These are phyloP conservation scores for Corylus americana DNA, from an alignment of 306 rosid genomes.

Conservation along the genomic window DNA sequence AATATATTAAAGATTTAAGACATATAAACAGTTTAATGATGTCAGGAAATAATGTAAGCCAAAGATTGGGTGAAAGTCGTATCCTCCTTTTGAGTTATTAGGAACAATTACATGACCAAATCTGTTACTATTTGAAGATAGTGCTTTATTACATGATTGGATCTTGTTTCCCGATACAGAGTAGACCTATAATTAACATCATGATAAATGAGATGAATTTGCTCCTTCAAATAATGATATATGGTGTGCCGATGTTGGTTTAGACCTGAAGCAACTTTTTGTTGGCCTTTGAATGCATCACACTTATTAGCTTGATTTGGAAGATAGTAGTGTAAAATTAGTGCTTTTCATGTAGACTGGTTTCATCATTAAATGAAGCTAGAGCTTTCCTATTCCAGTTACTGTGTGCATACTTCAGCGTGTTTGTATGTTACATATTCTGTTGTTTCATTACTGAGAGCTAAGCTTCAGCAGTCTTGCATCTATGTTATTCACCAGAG, in stretches of 20 bases:
- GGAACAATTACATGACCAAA: not conserved
- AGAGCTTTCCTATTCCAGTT: not conserved
- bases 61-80: not conserved
- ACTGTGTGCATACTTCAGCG: not conserved
- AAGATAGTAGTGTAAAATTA: not conserved
- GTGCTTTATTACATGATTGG: not conserved
- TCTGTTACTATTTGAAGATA: not conserved
- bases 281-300: not conserved
- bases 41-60: not conserved
- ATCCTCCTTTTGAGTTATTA: not conserved
- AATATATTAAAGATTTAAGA: not conserved
- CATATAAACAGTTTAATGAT: not conserved
- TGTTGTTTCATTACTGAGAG: not conserved
- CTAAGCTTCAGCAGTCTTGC: not conserved
- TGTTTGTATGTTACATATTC: not conserved
- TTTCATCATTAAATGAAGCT: not conserved
- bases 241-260: not conserved
- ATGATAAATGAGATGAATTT: not conserved
- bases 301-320: not conserved
- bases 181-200: not conserved
- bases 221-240: not conserved
- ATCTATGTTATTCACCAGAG: not conserved
- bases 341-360: not conserved
- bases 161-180: not conserved
- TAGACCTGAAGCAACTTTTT: not conserved